These are phyloP conservation scores for Aspergillus transmontanensis DNA, from an alignment of 2,329 filamentous ascomycete genomes.

Conservation along the genomic window DNA sequence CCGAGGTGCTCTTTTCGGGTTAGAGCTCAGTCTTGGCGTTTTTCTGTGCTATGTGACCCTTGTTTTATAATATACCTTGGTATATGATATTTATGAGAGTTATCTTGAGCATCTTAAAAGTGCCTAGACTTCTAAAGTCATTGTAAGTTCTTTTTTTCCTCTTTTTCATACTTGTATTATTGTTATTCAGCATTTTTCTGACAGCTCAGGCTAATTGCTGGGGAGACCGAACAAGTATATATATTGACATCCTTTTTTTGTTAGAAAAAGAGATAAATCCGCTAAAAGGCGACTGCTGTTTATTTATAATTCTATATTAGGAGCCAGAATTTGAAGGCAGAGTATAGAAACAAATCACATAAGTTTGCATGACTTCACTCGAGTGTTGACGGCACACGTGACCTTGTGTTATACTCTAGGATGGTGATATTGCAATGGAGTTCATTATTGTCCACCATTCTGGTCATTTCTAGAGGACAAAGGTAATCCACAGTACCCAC, in stretches of 20 bases:
- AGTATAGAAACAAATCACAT: neutral
- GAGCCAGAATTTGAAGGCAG: neutral
- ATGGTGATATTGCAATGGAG: neutral
- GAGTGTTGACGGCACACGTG: neutral
- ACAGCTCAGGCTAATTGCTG: too few relatives aligned
- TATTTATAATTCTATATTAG: too few relatives aligned
- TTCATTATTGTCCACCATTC: neutral
- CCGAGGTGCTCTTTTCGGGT: too few relatives aligned
- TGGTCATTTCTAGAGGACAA: neutral
- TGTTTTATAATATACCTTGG: too few relatives aligned
- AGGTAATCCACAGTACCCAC: neutral
- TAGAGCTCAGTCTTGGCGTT: too few relatives aligned
- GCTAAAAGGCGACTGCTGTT: too few relatives aligned
- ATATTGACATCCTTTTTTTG: neutral
- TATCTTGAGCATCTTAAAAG: neutral
- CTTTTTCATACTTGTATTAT: too few relatives aligned
- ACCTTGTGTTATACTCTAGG: neutral
- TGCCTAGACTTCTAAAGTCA: too few relatives aligned
- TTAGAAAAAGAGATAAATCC: too few relatives aligned
- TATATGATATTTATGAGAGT: neutral
- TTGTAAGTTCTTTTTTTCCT: too few relatives aligned
- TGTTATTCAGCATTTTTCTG: too few relatives aligned
- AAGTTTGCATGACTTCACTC: neutral
- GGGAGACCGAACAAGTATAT: neutral
- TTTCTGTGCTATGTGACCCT: too few relatives aligned